Evolutionary conservation across 306 rosid genomes (phyloP), one percentile per base, ranked within the genome.

Genomic region (Potentilla sterilis): DNA sequence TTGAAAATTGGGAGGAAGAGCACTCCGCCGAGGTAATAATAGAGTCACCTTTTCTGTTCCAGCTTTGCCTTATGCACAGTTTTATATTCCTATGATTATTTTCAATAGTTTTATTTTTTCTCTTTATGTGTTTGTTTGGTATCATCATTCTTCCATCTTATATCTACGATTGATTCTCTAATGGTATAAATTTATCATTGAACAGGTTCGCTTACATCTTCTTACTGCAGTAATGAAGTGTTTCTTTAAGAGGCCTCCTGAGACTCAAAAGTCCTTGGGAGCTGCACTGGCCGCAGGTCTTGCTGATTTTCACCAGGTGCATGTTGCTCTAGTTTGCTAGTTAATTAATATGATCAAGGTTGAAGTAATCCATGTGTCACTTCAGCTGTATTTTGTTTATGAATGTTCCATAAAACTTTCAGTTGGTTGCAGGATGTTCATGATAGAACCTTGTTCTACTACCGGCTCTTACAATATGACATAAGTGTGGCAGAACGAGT

Each of bases 151-250:
- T 47, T 69, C 12, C n/a, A 19, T 22, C 32, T 28, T 70, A 43
- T 13, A 43, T 69, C 62, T 68, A 43, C 34, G n/a, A 16, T 54
- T 57, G 40, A 57, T 32, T 66, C 59, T 43, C 67, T 44, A 34
- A 69, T n/a, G 67, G 70, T 4, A 59, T 13, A 44, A 34, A 59
- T 49, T 77, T 64, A 34, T 55, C 14, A 61, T 43, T 59, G 55
- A 44, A 74, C 93, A 96, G 99, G 99, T 96, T 80, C 99, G 97
- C 76, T 79, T 96, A 58, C 99, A 96, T 89, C 93, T 96, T 78
- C 97, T 96, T 75, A 92, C 99, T 67, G 98, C 99, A 67, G 97
- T 90, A 24, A 89, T 92, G 99, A 96, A 96, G 88, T 96, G 99
- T 77, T 96, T 96, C 86, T 96, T 96, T 83, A 96, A 96, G 86